Evolutionary conservation across 768 basidiomycete genomes (phyloP).

Genomic region (Trametes coccinea): DNA sequence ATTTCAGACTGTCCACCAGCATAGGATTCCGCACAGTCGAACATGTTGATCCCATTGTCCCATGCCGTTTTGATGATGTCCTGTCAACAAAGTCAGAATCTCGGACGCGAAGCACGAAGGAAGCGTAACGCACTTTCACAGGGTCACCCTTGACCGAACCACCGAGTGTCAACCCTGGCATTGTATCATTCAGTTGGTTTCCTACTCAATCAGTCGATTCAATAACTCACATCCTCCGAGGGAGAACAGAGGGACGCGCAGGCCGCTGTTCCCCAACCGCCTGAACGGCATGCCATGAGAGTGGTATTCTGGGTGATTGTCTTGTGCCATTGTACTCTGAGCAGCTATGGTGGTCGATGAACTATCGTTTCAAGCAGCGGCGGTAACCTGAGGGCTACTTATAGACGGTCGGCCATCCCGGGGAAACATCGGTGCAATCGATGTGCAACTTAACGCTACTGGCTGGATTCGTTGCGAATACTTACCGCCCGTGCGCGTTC

Average conservation of each 20-base stretch:
- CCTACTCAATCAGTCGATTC: neutral
- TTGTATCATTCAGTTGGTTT: neutral
- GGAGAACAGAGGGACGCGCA: conserved; percentile 66
- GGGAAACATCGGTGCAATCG: too few species aligned
- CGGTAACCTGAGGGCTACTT: neutral
- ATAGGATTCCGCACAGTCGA: conserved; percentile 70
- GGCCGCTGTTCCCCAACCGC: conserved; percentile 57
- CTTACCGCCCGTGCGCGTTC: too few species aligned
- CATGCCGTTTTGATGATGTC: conserved; percentile 80
- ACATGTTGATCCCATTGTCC: conserved; percentile 73
- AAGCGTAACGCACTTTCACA: conserved; percentile 50
- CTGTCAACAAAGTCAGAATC: conserved; percentile 30
- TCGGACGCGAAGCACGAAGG: neutral
- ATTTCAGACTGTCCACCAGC: conserved; percentile 66
- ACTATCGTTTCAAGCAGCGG: too few species aligned
- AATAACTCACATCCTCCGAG: conserved; percentile 58
- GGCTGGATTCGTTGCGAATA: too few species aligned
- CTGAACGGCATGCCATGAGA: conserved; percentile 59
- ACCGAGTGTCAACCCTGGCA: conserved; percentile 58
- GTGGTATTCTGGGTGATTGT: conserved; percentile 35
- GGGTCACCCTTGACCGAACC: conserved; percentile 66
- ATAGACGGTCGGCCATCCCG: neutral
- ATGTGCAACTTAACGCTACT: too few species aligned
- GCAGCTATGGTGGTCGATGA: too few species aligned
- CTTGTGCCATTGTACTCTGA: neutral